Conservation (phyloP, 2,329 filamentous ascomycete species). For the Trichoderma simmonsii region DNA sequence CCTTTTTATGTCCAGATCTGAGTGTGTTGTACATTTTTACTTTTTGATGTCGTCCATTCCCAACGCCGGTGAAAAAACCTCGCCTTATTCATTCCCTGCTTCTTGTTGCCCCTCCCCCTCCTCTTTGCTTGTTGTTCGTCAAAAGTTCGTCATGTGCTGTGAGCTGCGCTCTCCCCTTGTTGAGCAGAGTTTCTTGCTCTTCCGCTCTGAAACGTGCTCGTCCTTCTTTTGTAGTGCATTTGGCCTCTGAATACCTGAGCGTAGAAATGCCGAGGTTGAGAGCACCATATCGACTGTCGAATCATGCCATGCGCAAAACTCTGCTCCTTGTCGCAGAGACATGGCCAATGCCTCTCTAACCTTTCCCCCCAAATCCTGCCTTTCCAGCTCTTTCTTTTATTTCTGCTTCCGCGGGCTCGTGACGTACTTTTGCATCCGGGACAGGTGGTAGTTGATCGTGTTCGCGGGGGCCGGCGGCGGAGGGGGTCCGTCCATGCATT, state of each 20-base stretch:
- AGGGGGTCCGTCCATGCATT: slow-evolving; percentile 77
- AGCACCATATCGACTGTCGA: background rate
- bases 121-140: background rate
- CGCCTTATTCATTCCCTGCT: background rate
- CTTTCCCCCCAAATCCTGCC: background rate
- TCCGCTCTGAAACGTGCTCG: fast-evolving
- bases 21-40: slow-evolving; percentile 6
- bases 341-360: background rate
- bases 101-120: background rate
- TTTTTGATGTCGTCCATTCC: background rate
- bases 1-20: background rate
- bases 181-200: background rate
- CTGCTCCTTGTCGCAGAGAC: background rate
- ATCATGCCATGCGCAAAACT: background rate
- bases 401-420: slow-evolving; percentile 44
- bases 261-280: background rate
- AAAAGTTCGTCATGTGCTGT: background rate
- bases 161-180: background rate
- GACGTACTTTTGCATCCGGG: slow-evolving; percentile 70
- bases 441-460: slow-evolving; percentile 91
- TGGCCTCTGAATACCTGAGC: background rate
- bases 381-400: slow-evolving; percentile 21
- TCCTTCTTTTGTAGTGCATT: background rate
- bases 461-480: slow-evolving; percentile 51
- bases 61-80: background rate